These are phyloP conservation scores for Diaporthe destruens DNA, from an alignment of 2,329 filamentous ascomycete genomes.

Conservation along the genomic window DNA sequence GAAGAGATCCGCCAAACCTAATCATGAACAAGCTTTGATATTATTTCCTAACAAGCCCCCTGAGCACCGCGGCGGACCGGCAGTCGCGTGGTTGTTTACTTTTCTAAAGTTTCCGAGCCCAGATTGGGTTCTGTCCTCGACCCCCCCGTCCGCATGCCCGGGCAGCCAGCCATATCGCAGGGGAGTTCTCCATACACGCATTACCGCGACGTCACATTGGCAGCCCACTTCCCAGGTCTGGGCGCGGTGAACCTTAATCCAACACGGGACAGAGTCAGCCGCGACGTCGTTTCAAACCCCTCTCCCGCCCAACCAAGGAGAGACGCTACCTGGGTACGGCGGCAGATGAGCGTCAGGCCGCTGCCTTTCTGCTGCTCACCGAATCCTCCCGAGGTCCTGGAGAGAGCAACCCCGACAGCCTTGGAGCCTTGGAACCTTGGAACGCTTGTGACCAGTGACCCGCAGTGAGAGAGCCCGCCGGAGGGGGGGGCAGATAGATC, in stretches of 20 bases:
- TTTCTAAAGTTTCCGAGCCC: neutral
- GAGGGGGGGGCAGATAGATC: neutral
- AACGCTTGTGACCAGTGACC: neutral
- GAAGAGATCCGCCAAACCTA: neutral
- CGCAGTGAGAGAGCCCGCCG: neutral
- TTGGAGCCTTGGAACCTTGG: neutral
- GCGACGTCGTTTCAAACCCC: slow-evolving; percentile 26
- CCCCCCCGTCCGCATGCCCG: neutral
- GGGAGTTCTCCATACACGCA: too few species aligned
- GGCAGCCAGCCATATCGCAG: too few species aligned
- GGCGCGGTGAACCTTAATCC: neutral
- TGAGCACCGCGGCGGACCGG: neutral
- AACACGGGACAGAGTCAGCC: slow-evolving; percentile 4
- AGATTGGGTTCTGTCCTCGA: neutral
- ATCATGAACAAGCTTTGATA: slow-evolving; percentile 20
- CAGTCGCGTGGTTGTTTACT: slow-evolving; percentile 16
- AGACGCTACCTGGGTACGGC: neutral
- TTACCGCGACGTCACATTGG: slow-evolving; percentile 7
- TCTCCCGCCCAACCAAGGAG: neutral
- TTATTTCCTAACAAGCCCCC: neutral
- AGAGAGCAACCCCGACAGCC: neutral
- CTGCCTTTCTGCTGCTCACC: too few species aligned
- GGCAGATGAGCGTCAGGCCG: neutral
- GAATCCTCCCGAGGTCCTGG: neutral
- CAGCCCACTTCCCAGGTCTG: neutral